Evolutionary conservation across 176 grass and related monocot genomes (phyloP).

Genomic region (Leersia perrieri): DNA sequence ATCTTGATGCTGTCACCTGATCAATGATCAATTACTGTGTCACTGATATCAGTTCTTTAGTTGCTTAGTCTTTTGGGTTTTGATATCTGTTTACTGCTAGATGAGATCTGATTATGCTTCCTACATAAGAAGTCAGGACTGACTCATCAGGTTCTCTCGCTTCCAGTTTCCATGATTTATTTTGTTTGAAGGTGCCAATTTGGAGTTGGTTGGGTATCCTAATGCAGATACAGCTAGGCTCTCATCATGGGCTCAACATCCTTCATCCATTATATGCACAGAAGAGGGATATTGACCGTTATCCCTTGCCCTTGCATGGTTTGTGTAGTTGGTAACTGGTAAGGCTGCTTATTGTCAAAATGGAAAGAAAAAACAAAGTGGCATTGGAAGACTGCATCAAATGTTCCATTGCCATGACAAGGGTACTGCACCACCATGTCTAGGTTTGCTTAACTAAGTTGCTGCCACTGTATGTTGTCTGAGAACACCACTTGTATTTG

Average conservation of each 20-base stretch:
- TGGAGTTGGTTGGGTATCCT: slow-evolving; percentile 79
- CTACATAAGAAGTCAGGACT: slow-evolving; percentile 44
- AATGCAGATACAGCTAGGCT: slow-evolving; percentile 75
- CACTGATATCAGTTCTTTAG: slow-evolving; percentile 4
- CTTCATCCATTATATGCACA: slow-evolving; percentile 54
- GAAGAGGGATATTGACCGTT: slow-evolving; percentile 59
- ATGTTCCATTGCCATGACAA: slow-evolving; percentile 50
- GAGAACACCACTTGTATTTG: slow-evolving; percentile 17
- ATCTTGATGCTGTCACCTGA: background rate
- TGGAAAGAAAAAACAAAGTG: slow-evolving; percentile 38
- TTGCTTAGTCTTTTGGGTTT: slow-evolving; percentile 40
- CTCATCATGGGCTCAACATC: slow-evolving; percentile 46
- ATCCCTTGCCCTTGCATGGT: slow-evolving; percentile 49
- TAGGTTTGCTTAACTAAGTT: slow-evolving; percentile 57
- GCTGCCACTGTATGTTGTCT: slow-evolving; percentile 42
- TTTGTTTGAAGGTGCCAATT: slow-evolving; percentile 70
- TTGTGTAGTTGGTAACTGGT: slow-evolving; percentile 81
- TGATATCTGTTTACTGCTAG: slow-evolving; percentile 40
- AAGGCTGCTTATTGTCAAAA: slow-evolving; percentile 60
- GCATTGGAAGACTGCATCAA: slow-evolving; percentile 46
- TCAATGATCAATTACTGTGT: background rate
- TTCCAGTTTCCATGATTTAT: slow-evolving; percentile 57
- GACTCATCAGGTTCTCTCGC: slow-evolving; percentile 44
- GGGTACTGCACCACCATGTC: slow-evolving; percentile 50
- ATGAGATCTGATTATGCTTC: slow-evolving; percentile 53